These are phyloP conservation scores for Xylaria sp. DNA, from an alignment of 2,329 filamentous ascomycete genomes.

Conservation along the genomic window DNA sequence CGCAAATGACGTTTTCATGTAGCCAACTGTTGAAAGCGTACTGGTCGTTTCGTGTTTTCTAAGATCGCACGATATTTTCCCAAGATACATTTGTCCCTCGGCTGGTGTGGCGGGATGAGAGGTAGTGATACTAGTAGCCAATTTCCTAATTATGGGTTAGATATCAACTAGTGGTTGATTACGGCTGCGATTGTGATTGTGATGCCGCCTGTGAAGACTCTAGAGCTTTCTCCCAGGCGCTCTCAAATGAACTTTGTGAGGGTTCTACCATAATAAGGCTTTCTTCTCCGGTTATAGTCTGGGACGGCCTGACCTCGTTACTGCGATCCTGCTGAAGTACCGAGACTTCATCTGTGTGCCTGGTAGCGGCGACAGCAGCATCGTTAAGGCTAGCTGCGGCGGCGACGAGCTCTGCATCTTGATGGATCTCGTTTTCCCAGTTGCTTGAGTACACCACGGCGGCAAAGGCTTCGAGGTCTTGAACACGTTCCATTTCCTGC, in stretches of 20 bases:
- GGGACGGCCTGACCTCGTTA: conserved; percentile 11
- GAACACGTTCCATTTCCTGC: conserved; percentile 78
- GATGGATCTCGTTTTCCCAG: conserved; percentile 74
- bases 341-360: conserved; percentile 18
- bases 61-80: background rate
- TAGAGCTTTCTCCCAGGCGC: conserved; percentile 75
- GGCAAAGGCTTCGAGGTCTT: conserved; percentile 83
- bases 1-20: background rate
- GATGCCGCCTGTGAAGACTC: conserved; percentile 43
- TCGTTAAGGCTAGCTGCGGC: conserved; percentile 37
- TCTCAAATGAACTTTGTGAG: conserved; percentile 67
- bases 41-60: background rate
- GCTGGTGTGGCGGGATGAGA: background rate
- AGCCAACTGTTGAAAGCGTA: background rate
- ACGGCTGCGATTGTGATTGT: conserved; percentile 28
- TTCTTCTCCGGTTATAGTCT: conserved; percentile 28
- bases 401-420: conserved; percentile 53
- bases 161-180: background rate
- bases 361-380: conserved; percentile 25
- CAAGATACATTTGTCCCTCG: background rate
- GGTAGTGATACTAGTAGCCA: background rate
- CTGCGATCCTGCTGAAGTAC: conserved; percentile 37
- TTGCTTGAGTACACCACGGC: conserved; percentile 90
- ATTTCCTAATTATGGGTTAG: background rate
- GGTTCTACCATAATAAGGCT: conserved; percentile 60